Evolutionary conservation across 768 basidiomycete genomes (phyloP).

Genomic region (Suillus cothurnatus): DNA sequence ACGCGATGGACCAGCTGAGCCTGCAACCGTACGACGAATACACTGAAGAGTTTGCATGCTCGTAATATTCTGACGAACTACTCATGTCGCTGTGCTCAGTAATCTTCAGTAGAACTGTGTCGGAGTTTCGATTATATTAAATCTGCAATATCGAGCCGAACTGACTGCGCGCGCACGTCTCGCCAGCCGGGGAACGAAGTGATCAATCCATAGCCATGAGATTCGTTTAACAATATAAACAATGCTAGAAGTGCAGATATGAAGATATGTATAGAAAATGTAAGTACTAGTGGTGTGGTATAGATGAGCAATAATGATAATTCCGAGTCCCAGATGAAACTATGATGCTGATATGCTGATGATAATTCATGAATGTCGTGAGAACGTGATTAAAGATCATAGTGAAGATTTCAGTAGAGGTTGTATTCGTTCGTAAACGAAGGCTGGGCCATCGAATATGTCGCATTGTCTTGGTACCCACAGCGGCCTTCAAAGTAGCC

Average conservation of each 20-base stretch:
- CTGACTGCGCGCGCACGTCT: too few relatives aligned
- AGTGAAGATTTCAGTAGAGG: neutral
- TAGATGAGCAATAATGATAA: neutral
- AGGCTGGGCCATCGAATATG: neutral
- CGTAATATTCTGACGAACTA: neutral
- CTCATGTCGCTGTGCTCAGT: too few relatives aligned
- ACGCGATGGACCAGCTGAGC: neutral
- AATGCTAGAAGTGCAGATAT: neutral
- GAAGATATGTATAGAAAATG: neutral
- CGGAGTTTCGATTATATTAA: neutral
- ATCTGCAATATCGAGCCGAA: neutral
- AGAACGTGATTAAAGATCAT: neutral
- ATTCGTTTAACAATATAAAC: neutral
- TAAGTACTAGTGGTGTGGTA: neutral
- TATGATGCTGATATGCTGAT: neutral
- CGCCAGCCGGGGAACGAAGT: neutral
- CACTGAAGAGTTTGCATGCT: constrained; percentile 27
- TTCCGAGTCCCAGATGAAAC: neutral
- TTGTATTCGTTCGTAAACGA: neutral
- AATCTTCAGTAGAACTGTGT: too few relatives aligned
- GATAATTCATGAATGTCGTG: neutral
- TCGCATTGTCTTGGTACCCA: neutral
- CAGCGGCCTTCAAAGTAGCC: neutral
- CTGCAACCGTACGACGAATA: neutral
- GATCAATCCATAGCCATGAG: neutral